Evolutionary conservation across 2,329 filamentous ascomycete species (phyloP), one percentile per base, ranked within the genome.

Genomic region (Penicillium hordei): DNA sequence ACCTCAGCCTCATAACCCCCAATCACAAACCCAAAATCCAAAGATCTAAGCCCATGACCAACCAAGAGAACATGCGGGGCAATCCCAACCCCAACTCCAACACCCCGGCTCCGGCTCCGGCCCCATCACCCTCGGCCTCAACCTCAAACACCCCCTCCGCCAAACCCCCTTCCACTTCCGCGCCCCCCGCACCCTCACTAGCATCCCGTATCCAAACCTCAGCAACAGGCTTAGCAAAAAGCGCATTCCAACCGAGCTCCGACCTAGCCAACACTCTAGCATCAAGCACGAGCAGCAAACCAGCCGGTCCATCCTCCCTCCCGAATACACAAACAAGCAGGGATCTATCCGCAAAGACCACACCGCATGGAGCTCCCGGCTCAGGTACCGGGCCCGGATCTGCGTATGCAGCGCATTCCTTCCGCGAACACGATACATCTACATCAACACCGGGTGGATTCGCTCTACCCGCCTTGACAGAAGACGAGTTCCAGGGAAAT

Each of bases 191-290:
- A 29, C 13, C 60, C n/a, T 71, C 70, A 8, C 55, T 75, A 12
- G 54, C 69, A 50, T 51, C 39, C 46, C 65, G 65, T 50, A 63
- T 71, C 55, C 68, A 71, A 58, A 65, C 68, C 57, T 78, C 75
- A 19, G 75, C 75, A 51, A 65, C 62, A n/a, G 64, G 64, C 5
- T 65, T 77, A 31, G 61, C 72, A 25, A 68, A 67, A 15, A 69
- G 64, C 58, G 60, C 68, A 19, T 66, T 77, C 42, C 57, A 62
- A 31, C 57, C 60, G 48, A 27, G 54, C 19, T 46, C 61, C 7
- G 62, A 67, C 50, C 51, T 63, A 12, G 55, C 64, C 25, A 52
- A 62, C 9, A 62, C 64, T n/a, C 59, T 63, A 55, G 64, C 39
- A 46, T 52, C 42, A 60, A 59, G 58, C 65, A 61, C 62, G 6